Conservation (phyloP, 352 stramenopile species). For the Phytophthora tubulina region DNA sequence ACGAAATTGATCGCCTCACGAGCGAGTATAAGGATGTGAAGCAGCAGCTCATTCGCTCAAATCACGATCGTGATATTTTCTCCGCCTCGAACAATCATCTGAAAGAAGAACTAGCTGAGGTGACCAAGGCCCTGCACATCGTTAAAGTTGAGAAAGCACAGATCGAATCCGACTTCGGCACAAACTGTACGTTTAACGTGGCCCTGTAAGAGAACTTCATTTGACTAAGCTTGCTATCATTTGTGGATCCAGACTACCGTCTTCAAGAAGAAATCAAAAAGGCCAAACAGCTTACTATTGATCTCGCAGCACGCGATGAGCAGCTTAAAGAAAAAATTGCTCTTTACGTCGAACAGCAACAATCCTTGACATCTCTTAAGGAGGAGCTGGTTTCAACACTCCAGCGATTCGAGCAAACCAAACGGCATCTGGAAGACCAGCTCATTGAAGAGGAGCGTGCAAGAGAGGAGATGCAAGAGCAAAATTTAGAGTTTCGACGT, state of each 20-base stretch:
- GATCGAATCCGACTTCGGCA: conserved; percentile 77
- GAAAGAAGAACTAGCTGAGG: conserved; percentile 75
- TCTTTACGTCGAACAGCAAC: conserved; percentile 64
- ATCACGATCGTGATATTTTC: conserved; percentile 81
- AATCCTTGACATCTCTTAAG: conserved; percentile 68
- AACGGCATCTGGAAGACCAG: conserved; percentile 82
- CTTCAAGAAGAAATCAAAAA: conserved; percentile 82
- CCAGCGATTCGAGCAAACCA: conserved; percentile 74
- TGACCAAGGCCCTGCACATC: conserved; percentile 72
- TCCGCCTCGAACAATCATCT: conserved; percentile 80
- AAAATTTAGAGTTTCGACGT: conserved; percentile 78
- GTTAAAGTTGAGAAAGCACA: conserved; percentile 77
- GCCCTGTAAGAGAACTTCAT: neutral
- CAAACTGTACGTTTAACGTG: conserved; percentile 54
- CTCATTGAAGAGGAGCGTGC: conserved; percentile 77
- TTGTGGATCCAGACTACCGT: conserved; percentile 51
- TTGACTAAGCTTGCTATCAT: conserved; percentile 6
- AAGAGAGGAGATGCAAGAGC: conserved; percentile 76
- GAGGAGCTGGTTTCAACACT: conserved; percentile 66
- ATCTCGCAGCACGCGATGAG: conserved; percentile 49
- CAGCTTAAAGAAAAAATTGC: conserved; percentile 59
- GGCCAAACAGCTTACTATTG: conserved; percentile 50
- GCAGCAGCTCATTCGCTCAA: conserved; percentile 71
- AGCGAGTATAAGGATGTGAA: conserved; percentile 74
- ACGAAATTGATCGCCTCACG: conserved; percentile 68